Base-by-base conservation (phyloP, 768 basidiomycete species). In the Naganishia kalamii region DNA sequence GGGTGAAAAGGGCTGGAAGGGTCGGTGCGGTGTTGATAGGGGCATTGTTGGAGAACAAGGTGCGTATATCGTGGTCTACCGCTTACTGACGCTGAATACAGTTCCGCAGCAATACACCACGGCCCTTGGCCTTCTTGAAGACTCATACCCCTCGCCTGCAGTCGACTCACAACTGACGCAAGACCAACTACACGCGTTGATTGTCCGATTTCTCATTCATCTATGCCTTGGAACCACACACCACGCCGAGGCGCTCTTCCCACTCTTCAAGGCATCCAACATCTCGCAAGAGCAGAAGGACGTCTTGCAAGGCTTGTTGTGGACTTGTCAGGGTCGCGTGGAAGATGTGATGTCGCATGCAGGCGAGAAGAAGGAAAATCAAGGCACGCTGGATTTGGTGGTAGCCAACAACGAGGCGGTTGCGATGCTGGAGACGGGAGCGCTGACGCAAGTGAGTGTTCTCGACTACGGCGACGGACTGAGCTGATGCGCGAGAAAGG, bases 361-460 rank as follows among this genome's bases (percentile, higher is more conserved):
- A 33, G 29, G 50, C 6, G 27, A 29, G 8, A 19, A 30, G 17
- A 7, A 15, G 13, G 3, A n/a, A 27, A 17, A 57, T 11, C 10
- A 25, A 23, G 54, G 23, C 10, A 51, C 4, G 27, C 27, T 37
- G 33, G 63, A 51, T 54, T 15, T 64, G 15, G 63, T 64, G 13
- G 50, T 54, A 11, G 50, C 51, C 21, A 64, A 64, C 30, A 64
- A 64, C 32, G 40, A 41, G 41, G 63, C 63, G 2, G 63, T 64
- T 23, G 63, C 50, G 27, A n/a, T 64, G 41, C 29, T 64, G 50
- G 37, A 51, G 25, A 47, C 37, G 6, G 63, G 63, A 15, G 40
- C 40, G 4, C 35, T 64, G 23, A 25, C 30, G 21, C 29, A 54
- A 35, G 63, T 64, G 37, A 41, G 63, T 23, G 5, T 11, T 41